Percentiles rank a stretch among this genome's conserved stretches.
These are phyloP conservation scores for Rhynchospora breviuscula DNA, from an alignment of 176 grass and related monocot genomes.

Conservation along the genomic window DNA sequence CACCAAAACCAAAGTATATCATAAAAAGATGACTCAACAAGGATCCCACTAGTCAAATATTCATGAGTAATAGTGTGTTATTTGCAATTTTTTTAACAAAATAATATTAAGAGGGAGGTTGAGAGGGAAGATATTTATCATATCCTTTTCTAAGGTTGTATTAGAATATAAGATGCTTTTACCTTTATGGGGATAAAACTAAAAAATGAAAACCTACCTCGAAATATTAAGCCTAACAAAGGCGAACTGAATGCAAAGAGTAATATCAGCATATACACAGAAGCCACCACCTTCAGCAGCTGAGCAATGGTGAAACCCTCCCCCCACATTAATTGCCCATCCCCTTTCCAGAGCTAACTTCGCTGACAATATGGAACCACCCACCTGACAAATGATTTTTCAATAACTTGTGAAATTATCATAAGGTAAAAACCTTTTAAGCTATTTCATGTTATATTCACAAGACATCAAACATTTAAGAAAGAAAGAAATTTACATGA, in stretches of 20 bases:
- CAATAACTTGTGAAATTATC: background rate
- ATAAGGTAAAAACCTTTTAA: background rate
- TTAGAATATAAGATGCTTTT: background rate
- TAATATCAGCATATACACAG: slow-evolving; percentile 73
- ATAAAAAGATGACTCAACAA: background rate
- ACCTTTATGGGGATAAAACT: background rate
- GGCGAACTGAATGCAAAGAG: slow-evolving; percentile 63
- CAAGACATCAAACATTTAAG: background rate
- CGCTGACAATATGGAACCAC: slow-evolving; percentile 71
- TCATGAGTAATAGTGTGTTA: background rate
- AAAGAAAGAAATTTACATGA: background rate
- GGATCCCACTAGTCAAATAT: background rate
- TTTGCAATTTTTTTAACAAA: background rate
- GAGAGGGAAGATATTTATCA: background rate
- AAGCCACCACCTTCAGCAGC: slow-evolving; percentile 73
- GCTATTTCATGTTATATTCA: background rate
- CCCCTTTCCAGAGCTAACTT: slow-evolving; percentile 83
- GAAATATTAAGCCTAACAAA: slow-evolving; percentile 59
- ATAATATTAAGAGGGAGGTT: background rate
- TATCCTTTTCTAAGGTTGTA: background rate
- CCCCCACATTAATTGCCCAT: slow-evolving; percentile 85
- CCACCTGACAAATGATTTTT: slow-evolving; percentile 35
- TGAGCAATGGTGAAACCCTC: slow-evolving; percentile 95
- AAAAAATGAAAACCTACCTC: slow-evolving; percentile 33
- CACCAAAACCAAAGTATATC: background rate